Evolutionary conservation across 2,329 filamentous ascomycete species (phyloP).

Genomic region (Pestalotiopsis sp.): DNA sequence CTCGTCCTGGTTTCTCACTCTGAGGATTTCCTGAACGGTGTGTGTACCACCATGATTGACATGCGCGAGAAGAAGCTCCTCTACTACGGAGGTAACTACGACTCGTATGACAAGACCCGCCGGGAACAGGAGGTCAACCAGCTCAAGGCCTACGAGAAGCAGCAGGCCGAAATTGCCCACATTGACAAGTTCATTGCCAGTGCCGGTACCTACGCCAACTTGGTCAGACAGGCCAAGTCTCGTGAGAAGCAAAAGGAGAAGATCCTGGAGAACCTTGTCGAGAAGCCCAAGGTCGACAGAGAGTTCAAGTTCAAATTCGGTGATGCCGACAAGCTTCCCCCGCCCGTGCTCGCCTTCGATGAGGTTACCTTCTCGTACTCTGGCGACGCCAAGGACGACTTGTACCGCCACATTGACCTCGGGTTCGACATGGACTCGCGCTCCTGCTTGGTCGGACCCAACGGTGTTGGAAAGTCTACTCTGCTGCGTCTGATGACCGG

Average conservation of each 20-base stretch:
- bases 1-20: conserved; percentile 96
- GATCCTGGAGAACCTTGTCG: conserved; percentile 99
- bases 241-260: conserved; percentile 99
- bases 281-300: conserved; percentile 80
- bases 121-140: conserved; percentile 95
- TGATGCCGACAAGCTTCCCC: conserved; percentile 98
- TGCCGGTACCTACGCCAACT: conserved; percentile 98
- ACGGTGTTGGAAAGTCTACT: conserved; percentile 98
- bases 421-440: conserved; percentile 99
- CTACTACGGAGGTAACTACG: conserved; percentile 99
- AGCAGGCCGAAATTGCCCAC: conserved; percentile 98
- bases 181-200: conserved; percentile 99
- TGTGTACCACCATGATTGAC: conserved; percentile 97
- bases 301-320: conserved; percentile 98
- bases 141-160: conserved; percentile 98
- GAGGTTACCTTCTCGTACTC: conserved; percentile 98
- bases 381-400: conserved; percentile 81
- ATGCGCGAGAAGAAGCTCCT: conserved; percentile 87
- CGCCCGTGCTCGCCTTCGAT: conserved; percentile 94
- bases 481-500: conserved; percentile 95
- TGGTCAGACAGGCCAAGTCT: conserved; percentile 98
- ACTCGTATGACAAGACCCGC: conserved; percentile 94
- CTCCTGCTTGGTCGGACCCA: conserved; percentile 94
- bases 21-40: conserved; percentile 98
- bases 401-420: conserved; percentile 95